phyloP scores from a whole-genome alignment of 202 grass and related monocot genomes.

The Panicum hallii region DNA sequence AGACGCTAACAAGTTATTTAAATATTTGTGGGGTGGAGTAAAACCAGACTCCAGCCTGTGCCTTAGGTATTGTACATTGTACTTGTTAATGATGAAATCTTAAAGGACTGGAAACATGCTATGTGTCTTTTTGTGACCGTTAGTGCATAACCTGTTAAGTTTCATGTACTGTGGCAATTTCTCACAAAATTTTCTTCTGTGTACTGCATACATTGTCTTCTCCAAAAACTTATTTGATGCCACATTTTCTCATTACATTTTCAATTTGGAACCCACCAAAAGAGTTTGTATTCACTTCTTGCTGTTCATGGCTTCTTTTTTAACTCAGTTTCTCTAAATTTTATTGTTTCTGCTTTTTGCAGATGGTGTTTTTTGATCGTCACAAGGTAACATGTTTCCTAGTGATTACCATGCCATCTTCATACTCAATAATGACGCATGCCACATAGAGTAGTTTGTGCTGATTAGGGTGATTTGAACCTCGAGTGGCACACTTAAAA shows the following conservation, averaged over 20 bases:
- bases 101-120: not conserved
- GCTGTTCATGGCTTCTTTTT: conserved; percentile 12
- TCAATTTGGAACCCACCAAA: not conserved
- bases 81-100: not conserved
- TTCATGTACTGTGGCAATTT: not conserved
- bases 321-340: conserved; percentile 20
- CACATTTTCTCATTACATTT: not conserved
- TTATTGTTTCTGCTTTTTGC: conserved; percentile 41
- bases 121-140: not conserved
- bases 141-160: conserved; percentile 4
- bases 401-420: conserved; percentile 2
- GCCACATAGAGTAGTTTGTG: too few species aligned
- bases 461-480: too few species aligned
- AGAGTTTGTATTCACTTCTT: conserved; percentile 36
- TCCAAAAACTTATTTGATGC: not conserved
- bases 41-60: not conserved
- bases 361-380: conserved; percentile 98
- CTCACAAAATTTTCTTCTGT: not conserved
- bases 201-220: not conserved
- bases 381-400: conserved; percentile 69
- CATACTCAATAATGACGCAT: not conserved
- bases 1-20: not conserved
- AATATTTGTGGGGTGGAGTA: not conserved
- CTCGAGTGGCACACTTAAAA: too few species aligned
- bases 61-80: conserved; percentile 17